Conservation (phyloP, 1,284 basidiomycete species). For the Austroboletus niveus region DNA sequence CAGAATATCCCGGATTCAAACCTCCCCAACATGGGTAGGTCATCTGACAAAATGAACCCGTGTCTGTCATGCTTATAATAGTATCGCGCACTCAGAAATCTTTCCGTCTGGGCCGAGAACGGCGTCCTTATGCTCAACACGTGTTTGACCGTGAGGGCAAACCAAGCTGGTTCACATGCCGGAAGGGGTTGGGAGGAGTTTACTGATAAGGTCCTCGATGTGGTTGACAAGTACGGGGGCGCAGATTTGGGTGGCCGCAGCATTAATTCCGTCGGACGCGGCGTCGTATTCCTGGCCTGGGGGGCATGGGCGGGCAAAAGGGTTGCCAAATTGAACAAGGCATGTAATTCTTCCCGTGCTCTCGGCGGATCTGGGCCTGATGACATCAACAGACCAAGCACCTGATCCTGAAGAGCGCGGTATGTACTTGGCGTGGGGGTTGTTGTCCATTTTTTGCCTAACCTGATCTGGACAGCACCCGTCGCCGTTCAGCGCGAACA, state of each 20-base stretch:
- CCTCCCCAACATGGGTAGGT: constrained; percentile 84
- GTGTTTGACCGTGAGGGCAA: constrained; percentile 80
- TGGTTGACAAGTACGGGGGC: constrained; percentile 75
- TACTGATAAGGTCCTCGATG: constrained; percentile 65
- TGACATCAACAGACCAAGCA: constrained; percentile 65
- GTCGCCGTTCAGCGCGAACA: constrained; percentile 75
- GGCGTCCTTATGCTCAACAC: constrained; percentile 94
- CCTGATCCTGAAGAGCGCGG: constrained; percentile 79
- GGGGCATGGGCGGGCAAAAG: constrained; percentile 86
- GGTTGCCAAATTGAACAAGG: constrained; percentile 77
- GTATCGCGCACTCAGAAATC: constrained; percentile 46
- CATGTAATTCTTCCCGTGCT: constrained; percentile 34
- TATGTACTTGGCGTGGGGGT: constrained; percentile 37
- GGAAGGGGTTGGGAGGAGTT: constrained; percentile 88
- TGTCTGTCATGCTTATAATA: constrained; percentile 13
- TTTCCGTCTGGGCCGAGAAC: constrained; percentile 81
- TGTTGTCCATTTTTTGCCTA: constrained; percentile 20
- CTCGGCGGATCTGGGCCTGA: constrained; percentile 21
- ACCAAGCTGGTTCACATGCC: constrained; percentile 79
- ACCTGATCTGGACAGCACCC: constrained; percentile 59
- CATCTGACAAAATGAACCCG: constrained; percentile 21
- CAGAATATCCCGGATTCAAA: constrained; percentile 79
- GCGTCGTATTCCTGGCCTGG: constrained; percentile 89
- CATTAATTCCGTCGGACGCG: constrained; percentile 52
- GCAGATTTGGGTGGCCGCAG: constrained; percentile 54